phyloP scores from a whole-genome alignment of 2,329 filamentous ascomycete species.

The Didymella keratinophila region DNA sequence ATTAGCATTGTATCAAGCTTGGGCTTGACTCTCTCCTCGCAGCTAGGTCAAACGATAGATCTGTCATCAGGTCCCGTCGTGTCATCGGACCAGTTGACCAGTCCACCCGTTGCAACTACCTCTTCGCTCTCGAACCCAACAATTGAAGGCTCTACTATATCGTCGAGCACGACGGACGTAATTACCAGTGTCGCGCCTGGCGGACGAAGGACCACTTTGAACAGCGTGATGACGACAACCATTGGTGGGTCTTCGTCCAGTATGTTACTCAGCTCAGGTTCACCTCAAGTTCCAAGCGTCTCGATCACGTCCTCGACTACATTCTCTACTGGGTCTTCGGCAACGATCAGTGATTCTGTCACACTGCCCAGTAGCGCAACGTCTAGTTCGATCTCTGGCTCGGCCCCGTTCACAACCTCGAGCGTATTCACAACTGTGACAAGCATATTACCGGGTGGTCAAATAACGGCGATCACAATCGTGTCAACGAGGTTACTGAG shows the following conservation, averaged over 20 bases:
- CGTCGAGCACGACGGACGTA: background rate
- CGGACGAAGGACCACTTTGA: background rate
- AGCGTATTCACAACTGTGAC: constrained; percentile 4
- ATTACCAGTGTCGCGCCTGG: background rate
- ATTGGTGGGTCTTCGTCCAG: background rate
- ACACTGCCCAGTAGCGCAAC: background rate
- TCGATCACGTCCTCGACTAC: background rate
- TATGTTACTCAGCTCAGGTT: background rate
- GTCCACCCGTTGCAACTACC: background rate
- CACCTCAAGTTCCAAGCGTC: background rate
- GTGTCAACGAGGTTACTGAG: background rate
- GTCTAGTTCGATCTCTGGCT: background rate
- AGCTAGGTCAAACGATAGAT: background rate
- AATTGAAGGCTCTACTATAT: background rate
- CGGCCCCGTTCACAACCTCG: background rate
- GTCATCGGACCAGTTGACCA: background rate
- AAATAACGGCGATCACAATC: constrained; percentile 2
- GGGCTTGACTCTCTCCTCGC: background rate
- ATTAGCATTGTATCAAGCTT: background rate
- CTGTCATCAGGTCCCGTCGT: no score
- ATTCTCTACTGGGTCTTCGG: background rate
- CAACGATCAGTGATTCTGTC: background rate
- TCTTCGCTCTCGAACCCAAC: background rate
- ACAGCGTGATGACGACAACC: background rate
- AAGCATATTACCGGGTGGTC: constrained; percentile 6